A percentile compares a stretch with the other conserved stretches of the same genome.
Conservation (phyloP, 2,329 filamentous ascomycete species). For the Cladosporium sp. region DNA sequence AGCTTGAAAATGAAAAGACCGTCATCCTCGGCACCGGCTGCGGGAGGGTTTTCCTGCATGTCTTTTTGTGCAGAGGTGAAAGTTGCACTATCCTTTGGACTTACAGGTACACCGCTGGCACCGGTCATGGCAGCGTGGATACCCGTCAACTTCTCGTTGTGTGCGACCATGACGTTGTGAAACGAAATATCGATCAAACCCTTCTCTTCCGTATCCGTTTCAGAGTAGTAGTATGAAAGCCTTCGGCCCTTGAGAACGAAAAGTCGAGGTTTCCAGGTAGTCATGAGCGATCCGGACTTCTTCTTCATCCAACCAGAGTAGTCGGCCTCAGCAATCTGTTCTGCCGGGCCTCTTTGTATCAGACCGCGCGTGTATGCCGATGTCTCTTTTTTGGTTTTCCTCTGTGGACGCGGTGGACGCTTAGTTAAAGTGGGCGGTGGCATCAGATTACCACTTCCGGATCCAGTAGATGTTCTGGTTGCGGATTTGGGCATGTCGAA, state of each 20-base stretch:
- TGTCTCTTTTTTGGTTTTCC: conserved; percentile 76
- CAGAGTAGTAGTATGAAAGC: conserved; percentile 92
- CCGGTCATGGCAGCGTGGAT: conserved; percentile 89
- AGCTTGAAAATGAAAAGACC: conserved; percentile 97
- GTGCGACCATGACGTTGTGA: conserved; percentile 90
- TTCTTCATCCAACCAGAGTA: conserved; percentile 99
- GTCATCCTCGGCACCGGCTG: conserved; percentile 42
- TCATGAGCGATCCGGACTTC: conserved; percentile 92
- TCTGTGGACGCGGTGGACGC: conserved; percentile 23
- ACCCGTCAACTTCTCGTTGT: conserved; percentile 83
- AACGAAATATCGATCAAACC: conserved; percentile 97
- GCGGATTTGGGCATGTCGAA: conserved; percentile 32
- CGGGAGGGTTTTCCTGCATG: conserved; percentile 33
- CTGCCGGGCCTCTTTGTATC: conserved; percentile 71
- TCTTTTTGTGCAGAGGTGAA: conserved; percentile 34
- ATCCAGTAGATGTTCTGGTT: conserved; percentile 41
- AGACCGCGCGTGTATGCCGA: conserved; percentile 89
- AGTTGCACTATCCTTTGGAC: conserved; percentile 39
- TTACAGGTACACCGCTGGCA: conserved; percentile 65
- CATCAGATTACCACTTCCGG: conserved; percentile 32
- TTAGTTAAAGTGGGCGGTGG: conserved; percentile 24
- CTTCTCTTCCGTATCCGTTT: conserved; percentile 86
- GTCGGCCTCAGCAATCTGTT: conserved; percentile 81
- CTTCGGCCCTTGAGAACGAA: conserved; percentile 90
- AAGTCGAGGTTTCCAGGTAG: conserved; percentile 94